A percentile compares a stretch with the other conserved stretches of the same genome.
phyloP scores from a whole-genome alignment of 495 filamentous ascomycete species.

The Aspergillus cavernicola region DNA sequence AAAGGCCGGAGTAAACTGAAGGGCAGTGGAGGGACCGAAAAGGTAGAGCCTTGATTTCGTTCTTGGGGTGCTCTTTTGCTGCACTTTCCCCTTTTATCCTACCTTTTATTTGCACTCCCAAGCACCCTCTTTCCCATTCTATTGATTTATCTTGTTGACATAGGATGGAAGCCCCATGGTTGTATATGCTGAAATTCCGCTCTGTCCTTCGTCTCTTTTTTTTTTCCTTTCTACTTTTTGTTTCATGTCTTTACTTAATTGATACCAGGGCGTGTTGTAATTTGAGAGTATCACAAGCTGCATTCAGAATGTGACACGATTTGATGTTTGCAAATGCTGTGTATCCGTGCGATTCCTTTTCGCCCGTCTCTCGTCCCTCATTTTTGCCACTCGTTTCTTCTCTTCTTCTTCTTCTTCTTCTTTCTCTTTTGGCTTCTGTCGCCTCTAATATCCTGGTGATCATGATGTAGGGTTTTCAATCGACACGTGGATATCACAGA shows the following conservation, averaged over 20 bases:
- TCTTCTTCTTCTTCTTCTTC: slow-evolving; percentile 6
- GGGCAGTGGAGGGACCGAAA: slow-evolving; percentile 56
- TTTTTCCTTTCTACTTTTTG: slow-evolving; percentile 1
- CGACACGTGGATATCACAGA: slow-evolving; percentile 25
- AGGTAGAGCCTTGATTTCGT: slow-evolving; percentile 70
- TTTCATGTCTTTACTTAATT: slow-evolving; percentile 10
- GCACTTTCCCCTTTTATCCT: not conserved
- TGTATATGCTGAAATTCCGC: not conserved
- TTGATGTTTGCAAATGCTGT: slow-evolving; percentile 12
- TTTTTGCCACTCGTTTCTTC: not conserved
- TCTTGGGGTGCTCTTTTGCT: slow-evolving; percentile 10
- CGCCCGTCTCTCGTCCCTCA: not conserved
- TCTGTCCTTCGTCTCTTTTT: not conserved
- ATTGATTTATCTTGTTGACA: slow-evolving; percentile 10
- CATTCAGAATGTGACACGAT: slow-evolving; percentile 40
- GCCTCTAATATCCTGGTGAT: slow-evolving; percentile 37
- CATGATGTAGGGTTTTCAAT: slow-evolving; percentile 39
- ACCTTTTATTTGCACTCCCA: slow-evolving; percentile 8
- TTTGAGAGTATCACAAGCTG: slow-evolving; percentile 25
- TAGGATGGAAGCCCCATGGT: not conserved
- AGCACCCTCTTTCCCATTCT: slow-evolving; percentile 26
- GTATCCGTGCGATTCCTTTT: not conserved
- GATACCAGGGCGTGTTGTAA: slow-evolving; percentile 35
- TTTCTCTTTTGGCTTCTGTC: slow-evolving; percentile 21
- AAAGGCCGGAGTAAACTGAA: slow-evolving; percentile 82